Base-by-base conservation (phyloP, 2,329 filamentous ascomycete species). In the Parastagonospora avenae region DNA sequence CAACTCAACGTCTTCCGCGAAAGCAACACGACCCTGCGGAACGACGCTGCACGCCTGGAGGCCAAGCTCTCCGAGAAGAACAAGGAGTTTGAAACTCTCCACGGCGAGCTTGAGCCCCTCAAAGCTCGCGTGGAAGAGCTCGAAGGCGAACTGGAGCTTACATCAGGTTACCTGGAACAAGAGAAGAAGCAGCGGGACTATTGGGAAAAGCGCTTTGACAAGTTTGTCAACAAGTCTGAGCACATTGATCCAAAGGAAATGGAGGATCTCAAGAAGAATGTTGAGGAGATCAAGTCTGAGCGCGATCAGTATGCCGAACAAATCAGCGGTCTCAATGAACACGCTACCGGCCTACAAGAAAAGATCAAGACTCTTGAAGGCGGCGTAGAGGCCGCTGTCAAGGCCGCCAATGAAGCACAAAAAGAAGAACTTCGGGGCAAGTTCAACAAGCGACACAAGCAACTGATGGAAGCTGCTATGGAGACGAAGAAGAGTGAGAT, bases 1-100 rank as follows among this genome's bases (percentile, higher is more conserved):
- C 92, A 99, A 74, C 85, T 99, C 52, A 99, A 99, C 65, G 81
- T 97, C 12, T 96, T 95, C 80, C 89, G 94, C 9, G 94, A 99
- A 76, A 97, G 92, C 77, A 96, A 90, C 63, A 90, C 90, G 49
- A 94, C 93, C 1, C 81, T 99, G 12, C 90, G 95, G 37, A 91
- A 90, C 61, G 92, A 99, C 70, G 87, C 90, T 53, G 85, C 89
- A 48, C 88, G 92, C 63, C 85, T 91, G 1, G 90, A 94, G 61
- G 80, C 86, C 10, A 86, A 91, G 58, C 80, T 97, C 19, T 79
- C 85, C 0, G 88, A 91, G 65, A 94, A 91, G 77, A 85, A 83
- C 15, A 80, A 83, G 58, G 89, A 86, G 66, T 82, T 97, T 7
- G 85, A 92, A 50, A 86, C 90, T 61, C 81, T 97, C 36, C 81